A percentile compares a stretch with the other conserved stretches of the same genome.
Evolutionary conservation across 106 monocot genomes (phyloP).

Genomic region (Dendrobium nobile): DNA sequence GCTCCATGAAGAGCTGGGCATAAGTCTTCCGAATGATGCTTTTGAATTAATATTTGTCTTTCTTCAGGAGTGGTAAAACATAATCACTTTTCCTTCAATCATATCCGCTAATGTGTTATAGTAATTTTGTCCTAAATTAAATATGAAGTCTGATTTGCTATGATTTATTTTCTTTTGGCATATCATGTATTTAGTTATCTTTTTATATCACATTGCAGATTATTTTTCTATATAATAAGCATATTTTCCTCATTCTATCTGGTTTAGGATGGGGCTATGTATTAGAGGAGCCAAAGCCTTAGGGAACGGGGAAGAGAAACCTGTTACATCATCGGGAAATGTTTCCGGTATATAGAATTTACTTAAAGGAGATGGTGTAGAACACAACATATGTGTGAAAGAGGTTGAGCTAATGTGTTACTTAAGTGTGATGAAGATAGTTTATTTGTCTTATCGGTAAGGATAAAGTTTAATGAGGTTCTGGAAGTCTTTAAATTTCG

Average conservation of each 20-base stretch:
- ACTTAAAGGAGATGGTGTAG: not conserved
- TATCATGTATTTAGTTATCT: not conserved
- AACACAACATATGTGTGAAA: not conserved
- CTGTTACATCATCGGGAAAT: not conserved
- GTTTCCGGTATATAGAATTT: not conserved
- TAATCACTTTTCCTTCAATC: not conserved
- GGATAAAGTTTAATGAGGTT: not conserved
- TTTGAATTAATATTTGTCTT: slow-evolving; percentile 90
- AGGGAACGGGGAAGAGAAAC: not conserved
- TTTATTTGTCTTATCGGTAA: not conserved
- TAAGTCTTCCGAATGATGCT: slow-evolving; percentile 76
- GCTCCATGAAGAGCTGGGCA: slow-evolving; percentile 85
- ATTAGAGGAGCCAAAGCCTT: not conserved
- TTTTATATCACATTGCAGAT: not conserved
- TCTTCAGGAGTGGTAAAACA: slow-evolving; percentile 76
- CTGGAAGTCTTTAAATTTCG: not conserved
- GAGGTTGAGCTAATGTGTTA: not conserved
- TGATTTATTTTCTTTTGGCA: not conserved
- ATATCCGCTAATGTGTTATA: not conserved
- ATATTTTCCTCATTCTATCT: not conserved
- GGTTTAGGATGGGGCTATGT: not conserved
- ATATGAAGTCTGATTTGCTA: not conserved
- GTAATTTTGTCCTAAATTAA: not conserved
- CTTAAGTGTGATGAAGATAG: not conserved
- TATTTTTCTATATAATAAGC: not conserved